These are phyloP conservation scores for Cyclotella cryptica DNA, from an alignment of 108 stramenopile species.

Conservation along the genomic window DNA sequence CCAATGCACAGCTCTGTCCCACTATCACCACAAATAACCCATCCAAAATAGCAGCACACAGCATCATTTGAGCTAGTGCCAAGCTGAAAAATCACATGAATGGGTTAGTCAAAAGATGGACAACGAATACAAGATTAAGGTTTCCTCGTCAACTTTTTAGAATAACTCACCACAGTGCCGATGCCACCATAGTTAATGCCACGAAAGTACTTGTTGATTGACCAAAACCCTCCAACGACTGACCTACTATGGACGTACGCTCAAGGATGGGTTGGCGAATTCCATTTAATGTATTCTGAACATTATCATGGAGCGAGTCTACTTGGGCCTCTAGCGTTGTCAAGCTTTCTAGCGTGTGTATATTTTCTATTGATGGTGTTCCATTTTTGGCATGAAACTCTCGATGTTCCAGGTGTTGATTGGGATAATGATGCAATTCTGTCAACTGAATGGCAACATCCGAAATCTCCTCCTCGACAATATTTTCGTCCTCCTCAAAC, in stretches of 20 bases:
- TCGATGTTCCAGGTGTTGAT: conserved; percentile 4
- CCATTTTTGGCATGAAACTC: neutral
- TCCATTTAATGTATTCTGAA: neutral
- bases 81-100: neutral
- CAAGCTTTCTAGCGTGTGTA: neutral
- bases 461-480: conserved; percentile 3
- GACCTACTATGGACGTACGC: conserved; percentile 42
- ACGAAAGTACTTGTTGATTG: conserved; percentile 15
- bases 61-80: conserved; percentile 42
- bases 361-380: neutral
- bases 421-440: conserved; percentile 9
- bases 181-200: conserved; percentile 50
- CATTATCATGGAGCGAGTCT: neutral
- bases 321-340: neutral
- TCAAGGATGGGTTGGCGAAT: conserved; percentile 27
- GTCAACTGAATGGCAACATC: conserved; percentile 24
- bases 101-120: neutral
- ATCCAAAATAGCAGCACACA: conserved; percentile 48
- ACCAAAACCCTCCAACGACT: conserved; percentile 38
- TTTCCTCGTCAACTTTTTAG: too few species aligned
- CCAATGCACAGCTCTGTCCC: conserved; percentile 46
- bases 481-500: conserved; percentile 1
- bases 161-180: conserved; percentile 29
- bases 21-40: conserved; percentile 37
- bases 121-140: neutral